phyloP scores from a whole-genome alignment of 768 basidiomycete genomes.

The Tephrocybe rancida region DNA sequence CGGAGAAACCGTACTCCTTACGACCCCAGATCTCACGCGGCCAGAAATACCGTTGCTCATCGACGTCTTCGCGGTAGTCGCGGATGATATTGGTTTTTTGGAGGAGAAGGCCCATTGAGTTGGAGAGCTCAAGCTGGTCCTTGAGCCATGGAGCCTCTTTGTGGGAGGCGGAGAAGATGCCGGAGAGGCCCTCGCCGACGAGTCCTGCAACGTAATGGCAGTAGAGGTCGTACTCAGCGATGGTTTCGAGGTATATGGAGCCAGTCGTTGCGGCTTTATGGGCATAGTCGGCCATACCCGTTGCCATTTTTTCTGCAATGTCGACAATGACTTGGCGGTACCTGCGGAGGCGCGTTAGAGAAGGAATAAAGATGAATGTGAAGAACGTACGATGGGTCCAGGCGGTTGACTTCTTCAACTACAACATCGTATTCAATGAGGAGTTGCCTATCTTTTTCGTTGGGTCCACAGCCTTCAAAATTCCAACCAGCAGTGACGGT shows the following conservation, averaged over 20 bases:
- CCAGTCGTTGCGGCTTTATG: slow-evolving; percentile 77
- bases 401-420: slow-evolving; percentile 74
- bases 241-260: slow-evolving; percentile 67
- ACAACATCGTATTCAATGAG: slow-evolving; percentile 83
- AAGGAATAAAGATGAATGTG: slow-evolving; percentile 7
- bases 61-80: slow-evolving; percentile 90
- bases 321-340: slow-evolving; percentile 82
- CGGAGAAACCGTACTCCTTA: slow-evolving; percentile 62
- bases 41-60: slow-evolving; percentile 90
- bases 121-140: slow-evolving; percentile 83
- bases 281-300: slow-evolving; percentile 95
- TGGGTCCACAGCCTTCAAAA: slow-evolving; percentile 77
- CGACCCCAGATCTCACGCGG: slow-evolving; percentile 89
- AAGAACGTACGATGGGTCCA: slow-evolving; percentile 60
- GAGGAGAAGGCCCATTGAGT: slow-evolving; percentile 93
- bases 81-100: slow-evolving; percentile 99
- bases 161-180: slow-evolving; percentile 82
- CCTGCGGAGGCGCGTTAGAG: slow-evolving; percentile 32
- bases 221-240: slow-evolving; percentile 93
- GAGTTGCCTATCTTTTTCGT: slow-evolving; percentile 87
- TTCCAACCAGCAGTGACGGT: slow-evolving; percentile 85
- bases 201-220: slow-evolving; percentile 99
- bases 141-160: slow-evolving; percentile 79
- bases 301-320: slow-evolving; percentile 85
- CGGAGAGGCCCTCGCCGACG: slow-evolving; percentile 93